Base-by-base conservation (phyloP, 352 stramenopile species). In the Phytophthora pinifolia region DNA sequence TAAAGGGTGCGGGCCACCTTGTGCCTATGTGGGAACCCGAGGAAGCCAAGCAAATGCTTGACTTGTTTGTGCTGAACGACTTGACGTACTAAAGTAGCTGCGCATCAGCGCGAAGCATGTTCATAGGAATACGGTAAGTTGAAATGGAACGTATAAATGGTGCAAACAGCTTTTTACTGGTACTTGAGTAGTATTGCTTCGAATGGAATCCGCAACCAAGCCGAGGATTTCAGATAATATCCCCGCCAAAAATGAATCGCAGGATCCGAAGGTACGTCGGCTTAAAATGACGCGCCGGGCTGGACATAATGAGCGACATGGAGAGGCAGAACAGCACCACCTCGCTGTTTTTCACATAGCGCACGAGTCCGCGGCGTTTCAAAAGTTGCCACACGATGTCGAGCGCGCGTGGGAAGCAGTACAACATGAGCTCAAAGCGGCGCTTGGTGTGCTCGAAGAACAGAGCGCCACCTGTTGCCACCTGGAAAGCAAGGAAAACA, bases 1-100 rank as follows among this genome's bases (percentile, higher is more conserved):
- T 98, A 52, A 90, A 94, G 46, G 91, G 89, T 10, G 86, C 87
- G 1, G 93, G 93, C 13, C 89, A 97, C 60, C 74, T 97, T 50
- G 90, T 97, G 44, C 91, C 89, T 1, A 74, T 78, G 59, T 86
- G 78, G 62, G 92, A 97, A 56, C 79, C 79, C 4, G 50, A 74
- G 13, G 74, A 86, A 46, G 74, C 79, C 17, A 83, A 84, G 58
- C 67, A 77, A 60, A 88, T 89, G 79, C 70, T 89, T 31, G 72
- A 89, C 54, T 52, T 78, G 41, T 89, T 86, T 45, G 71, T 89
- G 31, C 60, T 89, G 25, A 82, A 83, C 50, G 51, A 64, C 33
- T 46, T 69, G 37, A 52, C 57, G 45, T 52, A 58, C 34, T 47
- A 49, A 41, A 59, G 29, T 29, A 46, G 38, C 32, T 15, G 10